phyloP scores from a whole-genome alignment of 768 basidiomycete species.

The Pleurotus djamor region DNA sequence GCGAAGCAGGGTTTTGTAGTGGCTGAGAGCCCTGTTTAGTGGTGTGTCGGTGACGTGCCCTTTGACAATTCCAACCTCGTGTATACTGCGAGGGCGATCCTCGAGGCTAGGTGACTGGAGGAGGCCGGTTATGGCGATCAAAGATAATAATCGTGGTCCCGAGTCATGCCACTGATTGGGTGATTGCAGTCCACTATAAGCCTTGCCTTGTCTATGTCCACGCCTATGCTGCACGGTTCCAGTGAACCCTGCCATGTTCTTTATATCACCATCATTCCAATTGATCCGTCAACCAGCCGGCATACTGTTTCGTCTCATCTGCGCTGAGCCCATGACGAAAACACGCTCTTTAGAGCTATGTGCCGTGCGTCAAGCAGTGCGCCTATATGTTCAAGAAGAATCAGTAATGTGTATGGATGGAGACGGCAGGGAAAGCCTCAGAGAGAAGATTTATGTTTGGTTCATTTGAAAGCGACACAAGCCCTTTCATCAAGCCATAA shows the following conservation, averaged over 20 bases:
- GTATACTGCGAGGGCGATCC: constrained; percentile 5
- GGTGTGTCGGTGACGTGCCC: background rate
- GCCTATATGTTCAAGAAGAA: too few species aligned
- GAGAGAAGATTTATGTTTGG: constrained; percentile 4
- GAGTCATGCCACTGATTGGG: constrained; percentile 8
- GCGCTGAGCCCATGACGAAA: background rate
- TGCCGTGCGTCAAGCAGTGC: background rate
- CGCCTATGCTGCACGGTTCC: background rate
- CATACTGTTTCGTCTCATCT: background rate
- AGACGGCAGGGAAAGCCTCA: background rate
- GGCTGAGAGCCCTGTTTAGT: background rate
- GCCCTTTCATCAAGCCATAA: background rate
- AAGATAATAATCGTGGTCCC: constrained; percentile 7
- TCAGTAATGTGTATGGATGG: too few species aligned
- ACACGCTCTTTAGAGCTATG: background rate
- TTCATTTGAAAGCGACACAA: background rate
- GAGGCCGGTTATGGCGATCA: constrained; percentile 6
- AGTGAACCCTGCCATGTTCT: background rate
- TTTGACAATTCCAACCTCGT: constrained; percentile 3
- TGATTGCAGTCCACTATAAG: background rate
- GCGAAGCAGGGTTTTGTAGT: background rate
- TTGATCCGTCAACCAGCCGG: background rate
- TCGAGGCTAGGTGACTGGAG: constrained; percentile 3
- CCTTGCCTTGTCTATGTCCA: background rate
- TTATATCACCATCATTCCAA: background rate